Base-by-base conservation (phyloP, 805 yeast genomes). In the Metschnikowia baotianmanensis region DNA sequence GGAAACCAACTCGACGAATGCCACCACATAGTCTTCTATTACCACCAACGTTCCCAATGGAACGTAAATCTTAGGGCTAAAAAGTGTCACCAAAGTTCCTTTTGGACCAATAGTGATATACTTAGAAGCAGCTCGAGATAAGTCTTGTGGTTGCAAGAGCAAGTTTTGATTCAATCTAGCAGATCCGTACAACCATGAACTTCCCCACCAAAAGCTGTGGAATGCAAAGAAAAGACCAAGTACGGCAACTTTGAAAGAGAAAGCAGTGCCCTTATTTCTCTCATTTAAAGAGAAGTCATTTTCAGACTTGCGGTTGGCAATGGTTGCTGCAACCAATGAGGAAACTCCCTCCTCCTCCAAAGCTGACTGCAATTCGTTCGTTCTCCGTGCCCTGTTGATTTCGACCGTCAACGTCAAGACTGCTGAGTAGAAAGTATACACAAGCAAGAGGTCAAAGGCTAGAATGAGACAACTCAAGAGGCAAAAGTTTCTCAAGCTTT, bases 311-410 rank as follows among this genome's bases (percentile, higher is more conserved):
- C 58, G 64, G 13, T 82, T 80, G 25, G 89, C 90, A 27, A 80
- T 74, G 48, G 78, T 80, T 9, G 62, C 61, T 7, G 96, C 96
- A 24, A 85, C 84, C 34, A 69, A 61, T 28, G 80, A 78, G 31
- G 85, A 75, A 24, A 91, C 77, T 19, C 99, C 98, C 57, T 91
- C 99, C 60, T 91, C 99, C 67, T 90, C 93, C 48, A 91, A 71
- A 21, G 86, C 88, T 47, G 78, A 80, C 58, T 83, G 82, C 58
- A 89, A 76, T 40, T 80, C 78, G 44, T 86, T 80, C 34, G 88
- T 84, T 50, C 87, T 80, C 63, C 90, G 87, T 41, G 93, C 93
- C 45, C 86, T 73, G 59, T 80, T 80, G 61, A 91, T 87, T 63
- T 93, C 96, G 33, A 91, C 80, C 65, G 91, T 91, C 61, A 91